Evolutionary conservation across 2,329 filamentous ascomycete genomes (phyloP).

Genomic region (Botrytis sinoallii): DNA sequence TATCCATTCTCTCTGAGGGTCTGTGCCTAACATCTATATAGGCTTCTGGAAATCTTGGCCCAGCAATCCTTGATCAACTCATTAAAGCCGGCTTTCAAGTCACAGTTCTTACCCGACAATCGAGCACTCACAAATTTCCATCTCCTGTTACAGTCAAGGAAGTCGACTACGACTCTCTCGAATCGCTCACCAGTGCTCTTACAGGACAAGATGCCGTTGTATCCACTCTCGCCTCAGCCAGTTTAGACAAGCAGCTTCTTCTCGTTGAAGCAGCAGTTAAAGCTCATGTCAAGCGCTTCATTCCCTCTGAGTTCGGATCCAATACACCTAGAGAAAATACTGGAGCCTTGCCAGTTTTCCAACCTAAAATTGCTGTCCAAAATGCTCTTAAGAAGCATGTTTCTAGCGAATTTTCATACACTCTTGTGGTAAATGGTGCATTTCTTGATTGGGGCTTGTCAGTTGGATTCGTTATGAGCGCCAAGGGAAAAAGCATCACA

Average conservation of each 20-base stretch:
- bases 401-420: slow-evolving; percentile 11
- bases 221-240: slow-evolving; percentile 23
- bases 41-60: slow-evolving; percentile 31
- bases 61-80: slow-evolving; percentile 30
- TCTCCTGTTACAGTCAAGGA: slow-evolving; percentile 26
- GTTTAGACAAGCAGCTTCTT: slow-evolving; percentile 30
- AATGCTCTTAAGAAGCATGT: slow-evolving; percentile 24
- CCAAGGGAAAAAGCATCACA: slow-evolving; percentile 30
- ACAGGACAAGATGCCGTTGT: slow-evolving; percentile 30
- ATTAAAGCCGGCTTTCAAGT: slow-evolving; percentile 37
- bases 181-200: slow-evolving; percentile 33
- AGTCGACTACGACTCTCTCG: slow-evolving; percentile 20
- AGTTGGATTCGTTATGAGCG: slow-evolving; percentile 6
- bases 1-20: neutral
- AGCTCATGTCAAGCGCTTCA: slow-evolving; percentile 58
- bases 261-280: slow-evolving; percentile 57
- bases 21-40: slow-evolving; percentile 15
- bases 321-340: slow-evolving; percentile 31
- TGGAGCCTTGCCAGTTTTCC: slow-evolving; percentile 22
- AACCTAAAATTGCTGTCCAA: slow-evolving; percentile 23
- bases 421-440: slow-evolving; percentile 4
- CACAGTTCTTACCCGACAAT: slow-evolving; percentile 39
- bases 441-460: slow-evolving; percentile 14
- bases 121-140: slow-evolving; percentile 31
- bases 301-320: slow-evolving; percentile 54